Evolutionary conservation across 352 stramenopile species (phyloP).

Genomic region (Phytophthora multivora): DNA sequence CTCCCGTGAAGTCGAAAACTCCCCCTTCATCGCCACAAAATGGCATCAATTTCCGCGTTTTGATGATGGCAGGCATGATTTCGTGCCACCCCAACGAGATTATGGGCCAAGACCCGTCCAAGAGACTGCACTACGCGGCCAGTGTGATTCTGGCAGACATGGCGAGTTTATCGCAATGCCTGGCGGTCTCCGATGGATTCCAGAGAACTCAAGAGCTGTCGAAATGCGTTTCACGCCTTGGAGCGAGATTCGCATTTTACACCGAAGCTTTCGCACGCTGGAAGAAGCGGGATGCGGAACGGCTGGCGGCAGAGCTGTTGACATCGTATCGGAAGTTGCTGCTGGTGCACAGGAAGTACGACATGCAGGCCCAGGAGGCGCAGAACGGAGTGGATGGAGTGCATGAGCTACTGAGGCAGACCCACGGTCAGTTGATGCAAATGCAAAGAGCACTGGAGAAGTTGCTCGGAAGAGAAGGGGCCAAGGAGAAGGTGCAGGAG

Average conservation of each 20-base stretch:
- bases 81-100: constrained; percentile 66
- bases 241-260: constrained; percentile 72
- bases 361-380: constrained; percentile 29
- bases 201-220: constrained; percentile 45
- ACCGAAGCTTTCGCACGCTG: constrained; percentile 66
- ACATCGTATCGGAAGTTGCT: constrained; percentile 58
- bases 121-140: constrained; percentile 50
- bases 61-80: constrained; percentile 80
- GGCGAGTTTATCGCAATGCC: constrained; percentile 36
- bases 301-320: constrained; percentile 56
- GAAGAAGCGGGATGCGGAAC: constrained; percentile 66
- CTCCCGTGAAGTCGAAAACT: neutral
- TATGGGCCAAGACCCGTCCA: constrained; percentile 55
- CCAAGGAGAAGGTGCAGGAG: constrained; percentile 34
- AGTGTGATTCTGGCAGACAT: constrained; percentile 46
- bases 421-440: constrained; percentile 62
- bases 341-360: constrained; percentile 52
- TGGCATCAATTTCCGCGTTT: constrained; percentile 57
- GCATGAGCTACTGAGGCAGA: constrained; percentile 60
- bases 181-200: constrained; percentile 27
- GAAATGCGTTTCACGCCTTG: constrained; percentile 41
- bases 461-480: constrained; percentile 54
- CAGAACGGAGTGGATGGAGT: constrained; percentile 49
- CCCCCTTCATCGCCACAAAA: constrained; percentile 10
- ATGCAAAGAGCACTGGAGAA: constrained; percentile 57